Evolutionary conservation across 495 filamentous ascomycete genomes (phyloP).

Genomic region (Penicillium desertorum): DNA sequence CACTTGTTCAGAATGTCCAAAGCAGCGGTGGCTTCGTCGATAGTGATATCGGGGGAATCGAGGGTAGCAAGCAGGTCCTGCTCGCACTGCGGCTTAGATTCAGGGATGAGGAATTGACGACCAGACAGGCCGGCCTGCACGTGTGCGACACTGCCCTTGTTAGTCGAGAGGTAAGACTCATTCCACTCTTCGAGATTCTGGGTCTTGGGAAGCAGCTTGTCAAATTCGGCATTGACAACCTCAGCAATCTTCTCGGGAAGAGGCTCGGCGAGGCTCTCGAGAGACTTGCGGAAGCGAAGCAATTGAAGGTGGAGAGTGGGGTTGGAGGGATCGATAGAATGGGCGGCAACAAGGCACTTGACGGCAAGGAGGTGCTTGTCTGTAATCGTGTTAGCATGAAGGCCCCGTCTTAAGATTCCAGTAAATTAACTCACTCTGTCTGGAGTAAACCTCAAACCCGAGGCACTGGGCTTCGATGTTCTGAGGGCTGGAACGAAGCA

Average conservation of each 20-base stretch:
- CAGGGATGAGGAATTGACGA: slow-evolving; percentile 58
- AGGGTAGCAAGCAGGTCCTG: slow-evolving; percentile 60
- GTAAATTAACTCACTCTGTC: slow-evolving; percentile 60
- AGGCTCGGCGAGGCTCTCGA: slow-evolving; percentile 54
- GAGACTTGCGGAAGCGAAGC: slow-evolving; percentile 63
- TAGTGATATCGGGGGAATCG: slow-evolving; percentile 49
- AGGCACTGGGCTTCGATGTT: slow-evolving; percentile 78
- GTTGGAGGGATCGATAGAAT: slow-evolving; percentile 65
- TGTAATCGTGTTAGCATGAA: slow-evolving; percentile 38
- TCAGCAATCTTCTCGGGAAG: slow-evolving; percentile 62
- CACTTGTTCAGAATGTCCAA: slow-evolving; percentile 60
- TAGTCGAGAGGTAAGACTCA: slow-evolving; percentile 58
- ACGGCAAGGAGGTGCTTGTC: slow-evolving; percentile 82
- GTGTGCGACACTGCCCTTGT: slow-evolving; percentile 63
- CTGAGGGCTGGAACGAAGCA: slow-evolving; percentile 80
- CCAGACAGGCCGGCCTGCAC: slow-evolving; percentile 62
- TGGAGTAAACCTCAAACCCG: slow-evolving; percentile 85
- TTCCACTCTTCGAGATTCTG: slow-evolving; percentile 66
- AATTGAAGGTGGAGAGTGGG: slow-evolving; percentile 77
- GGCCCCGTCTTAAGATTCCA: not conserved
- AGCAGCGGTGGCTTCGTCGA: slow-evolving; percentile 61
- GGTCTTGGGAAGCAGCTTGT: slow-evolving; percentile 54
- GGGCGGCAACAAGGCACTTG: slow-evolving; percentile 75
- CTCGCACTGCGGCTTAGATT: slow-evolving; percentile 55
- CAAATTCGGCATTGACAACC: slow-evolving; percentile 64